These are phyloP conservation scores for Metschnikowia kunwiensis DNA, from an alignment of 805 yeast genomes.

Conservation along the genomic window DNA sequence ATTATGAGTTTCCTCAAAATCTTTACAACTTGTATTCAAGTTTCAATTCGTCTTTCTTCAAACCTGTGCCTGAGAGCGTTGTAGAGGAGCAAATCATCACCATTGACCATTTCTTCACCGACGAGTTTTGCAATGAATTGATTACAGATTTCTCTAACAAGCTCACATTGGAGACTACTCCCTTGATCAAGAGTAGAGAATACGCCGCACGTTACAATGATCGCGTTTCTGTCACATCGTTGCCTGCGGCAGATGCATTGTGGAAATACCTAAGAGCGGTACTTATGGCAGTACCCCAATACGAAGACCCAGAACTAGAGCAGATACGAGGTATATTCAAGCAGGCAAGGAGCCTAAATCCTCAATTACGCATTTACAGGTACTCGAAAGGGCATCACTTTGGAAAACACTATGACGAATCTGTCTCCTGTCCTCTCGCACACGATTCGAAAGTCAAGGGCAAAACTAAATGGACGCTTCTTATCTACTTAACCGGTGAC, in stretches of 20 bases:
- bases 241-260: slow-evolving; percentile 32
- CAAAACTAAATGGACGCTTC: slow-evolving; percentile 55
- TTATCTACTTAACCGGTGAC: slow-evolving; percentile 55
- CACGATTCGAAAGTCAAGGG: slow-evolving; percentile 31
- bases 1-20: slow-evolving; percentile 20
- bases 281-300: slow-evolving; percentile 26
- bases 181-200: slow-evolving; percentile 44
- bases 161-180: slow-evolving; percentile 43
- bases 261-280: slow-evolving; percentile 42
- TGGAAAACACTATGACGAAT: slow-evolving; percentile 60
- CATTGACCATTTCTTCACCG: slow-evolving; percentile 37
- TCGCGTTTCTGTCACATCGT: slow-evolving; percentile 42
- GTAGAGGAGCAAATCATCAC: slow-evolving; percentile 39
- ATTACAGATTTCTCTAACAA: slow-evolving; percentile 27
- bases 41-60: slow-evolving; percentile 15
- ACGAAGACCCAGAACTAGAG: slow-evolving; percentile 28
- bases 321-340: slow-evolving; percentile 28
- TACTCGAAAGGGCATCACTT: slow-evolving; percentile 57
- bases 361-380: slow-evolving; percentile 54
- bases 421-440: slow-evolving; percentile 35
- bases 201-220: slow-evolving; percentile 61
- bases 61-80: slow-evolving; percentile 23
- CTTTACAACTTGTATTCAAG: slow-evolving; percentile 14
- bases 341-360: slow-evolving; percentile 48
- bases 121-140: slow-evolving; percentile 38